Base-by-base conservation (phyloP, 2,329 filamentous ascomycete genomes). In the Fusarium clavum region DNA sequence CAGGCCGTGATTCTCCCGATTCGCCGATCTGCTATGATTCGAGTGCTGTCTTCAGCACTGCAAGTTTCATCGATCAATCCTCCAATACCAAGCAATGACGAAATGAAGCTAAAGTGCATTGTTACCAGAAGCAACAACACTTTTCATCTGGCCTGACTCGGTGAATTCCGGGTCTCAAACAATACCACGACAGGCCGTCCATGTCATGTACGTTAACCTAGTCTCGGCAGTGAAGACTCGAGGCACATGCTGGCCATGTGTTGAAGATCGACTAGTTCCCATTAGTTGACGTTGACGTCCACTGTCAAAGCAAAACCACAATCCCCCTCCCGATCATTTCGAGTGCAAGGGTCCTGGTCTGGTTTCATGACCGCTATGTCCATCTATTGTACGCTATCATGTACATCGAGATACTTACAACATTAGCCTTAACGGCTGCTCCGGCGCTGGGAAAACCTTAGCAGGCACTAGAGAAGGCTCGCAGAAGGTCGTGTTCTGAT, bases 341-440 rank as follows among this genome's bases (percentile, higher is more conserved):
- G 57, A 55, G 29, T 58, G 61, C 71, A 53, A 61, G 63, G 68
- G 55, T 32, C 54, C 54, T 34, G 46, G 58, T 16, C 49, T 57
- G 25, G 61, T 70, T 65, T 67, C 63, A 71, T 49, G 57, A 51
- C 57, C 64, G 53, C 67, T 65, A 52, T 58, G 47, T 32, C 30
- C 54, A 30, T 57, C 6, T 38, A 62, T 60, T 38, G 43, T n/a
- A 47, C 57, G 27, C 49, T 57, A 63, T 43, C 29, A 34, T 57
- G 60, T 70, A 54, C 61, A 45, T 60, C 22, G 27, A 45, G 48
- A 56, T 64, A 67, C 64, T 22, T 53, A 18, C 6, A 58, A 55
- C 38, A 56, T 59, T 72, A 25, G 32, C 24, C 13, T 27, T 59
- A 34, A 61, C 34, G 58, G 52, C 52, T 64, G 14, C 40, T 44